Percentiles rank a stretch among this genome's conserved stretches.
phyloP scores from a whole-genome alignment of 805 yeast species.

The Candida oleophila region DNA sequence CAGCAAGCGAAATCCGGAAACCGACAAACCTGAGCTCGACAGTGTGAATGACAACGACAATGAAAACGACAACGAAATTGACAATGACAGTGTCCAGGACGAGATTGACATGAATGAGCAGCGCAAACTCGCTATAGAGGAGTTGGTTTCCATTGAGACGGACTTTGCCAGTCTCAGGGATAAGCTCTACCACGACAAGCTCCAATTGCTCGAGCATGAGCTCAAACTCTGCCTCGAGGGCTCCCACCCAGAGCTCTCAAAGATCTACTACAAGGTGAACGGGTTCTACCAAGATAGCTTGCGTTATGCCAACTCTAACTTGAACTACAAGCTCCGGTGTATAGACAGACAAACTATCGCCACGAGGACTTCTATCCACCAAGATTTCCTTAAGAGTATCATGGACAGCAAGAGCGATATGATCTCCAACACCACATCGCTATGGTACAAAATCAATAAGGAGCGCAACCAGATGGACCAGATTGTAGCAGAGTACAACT shows the following conservation, averaged over 20 bases:
- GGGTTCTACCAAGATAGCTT: slow-evolving; percentile 72
- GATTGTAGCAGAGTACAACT: slow-evolving; percentile 54
- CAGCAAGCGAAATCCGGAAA: slow-evolving; percentile 14
- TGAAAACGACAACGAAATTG: slow-evolving; percentile 13
- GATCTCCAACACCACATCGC: slow-evolving; percentile 70
- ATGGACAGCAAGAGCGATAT: slow-evolving; percentile 66
- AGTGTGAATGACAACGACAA: slow-evolving; percentile 13
- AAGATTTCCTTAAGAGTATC: slow-evolving; percentile 67
- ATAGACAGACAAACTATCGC: slow-evolving; percentile 82
- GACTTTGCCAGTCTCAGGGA: slow-evolving; percentile 87
- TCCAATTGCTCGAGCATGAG: slow-evolving; percentile 75
- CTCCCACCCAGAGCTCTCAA: slow-evolving; percentile 84
- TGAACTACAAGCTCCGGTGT: slow-evolving; percentile 66
- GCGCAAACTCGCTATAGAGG: slow-evolving; percentile 64
- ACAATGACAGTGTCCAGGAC: slow-evolving; percentile 10
- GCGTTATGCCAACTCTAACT: slow-evolving; percentile 38
- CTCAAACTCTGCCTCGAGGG: slow-evolving; percentile 84
- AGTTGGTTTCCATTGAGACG: slow-evolving; percentile 76
- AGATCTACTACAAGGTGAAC: slow-evolving; percentile 68
- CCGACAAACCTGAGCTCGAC: slow-evolving; percentile 11
- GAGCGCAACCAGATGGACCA: slow-evolving; percentile 83
- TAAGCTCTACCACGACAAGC: slow-evolving; percentile 77
- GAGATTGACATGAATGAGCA: slow-evolving; percentile 34
- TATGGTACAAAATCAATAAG: slow-evolving; percentile 89
- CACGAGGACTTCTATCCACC: slow-evolving; percentile 76